Conservation (phyloP, 352 stramenopile genomes). For the Plasmopara halstedii region DNA sequence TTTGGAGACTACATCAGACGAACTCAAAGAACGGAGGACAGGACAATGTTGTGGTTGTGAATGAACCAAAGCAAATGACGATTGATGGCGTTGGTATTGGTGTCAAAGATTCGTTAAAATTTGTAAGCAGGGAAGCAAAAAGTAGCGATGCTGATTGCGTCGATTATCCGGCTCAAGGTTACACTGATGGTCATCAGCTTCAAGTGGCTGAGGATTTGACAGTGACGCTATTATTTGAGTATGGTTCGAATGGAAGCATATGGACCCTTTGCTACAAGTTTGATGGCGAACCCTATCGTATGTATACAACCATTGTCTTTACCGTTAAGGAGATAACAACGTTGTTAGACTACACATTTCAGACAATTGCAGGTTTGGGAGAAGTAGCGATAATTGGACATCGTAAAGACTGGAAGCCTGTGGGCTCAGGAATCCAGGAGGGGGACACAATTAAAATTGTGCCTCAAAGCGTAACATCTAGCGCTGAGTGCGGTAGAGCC, state of each 20-base stretch:
- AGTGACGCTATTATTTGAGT: slow-evolving; percentile 52
- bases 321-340: slow-evolving; percentile 46
- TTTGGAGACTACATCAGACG: slow-evolving; percentile 31
- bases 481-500: slow-evolving; percentile 34
- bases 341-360: slow-evolving; percentile 32
- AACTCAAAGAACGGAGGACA: slow-evolving; percentile 15
- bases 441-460: slow-evolving; percentile 57
- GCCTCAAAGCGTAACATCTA: slow-evolving; percentile 31
- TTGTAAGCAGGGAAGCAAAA: slow-evolving; percentile 18
- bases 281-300: slow-evolving; percentile 36
- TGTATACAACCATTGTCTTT: slow-evolving; percentile 35
- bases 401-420: slow-evolving; percentile 34
- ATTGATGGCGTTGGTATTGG: slow-evolving; percentile 52
- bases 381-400: slow-evolving; percentile 39
- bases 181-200: slow-evolving; percentile 21
- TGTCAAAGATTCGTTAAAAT: slow-evolving; percentile 44
- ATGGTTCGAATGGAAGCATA: slow-evolving; percentile 27
- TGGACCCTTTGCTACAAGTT: slow-evolving; percentile 70
- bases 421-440: slow-evolving; percentile 36
- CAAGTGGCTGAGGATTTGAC: slow-evolving; percentile 31
- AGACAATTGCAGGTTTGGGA: slow-evolving; percentile 19
- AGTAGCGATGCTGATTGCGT: slow-evolving; percentile 28
- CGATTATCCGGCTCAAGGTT: slow-evolving; percentile 28
- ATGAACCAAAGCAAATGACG: slow-evolving; percentile 47
- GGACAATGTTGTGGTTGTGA: slow-evolving; percentile 40